Conservation (phyloP, 805 yeast species). For the Candida tibetensis region DNA sequence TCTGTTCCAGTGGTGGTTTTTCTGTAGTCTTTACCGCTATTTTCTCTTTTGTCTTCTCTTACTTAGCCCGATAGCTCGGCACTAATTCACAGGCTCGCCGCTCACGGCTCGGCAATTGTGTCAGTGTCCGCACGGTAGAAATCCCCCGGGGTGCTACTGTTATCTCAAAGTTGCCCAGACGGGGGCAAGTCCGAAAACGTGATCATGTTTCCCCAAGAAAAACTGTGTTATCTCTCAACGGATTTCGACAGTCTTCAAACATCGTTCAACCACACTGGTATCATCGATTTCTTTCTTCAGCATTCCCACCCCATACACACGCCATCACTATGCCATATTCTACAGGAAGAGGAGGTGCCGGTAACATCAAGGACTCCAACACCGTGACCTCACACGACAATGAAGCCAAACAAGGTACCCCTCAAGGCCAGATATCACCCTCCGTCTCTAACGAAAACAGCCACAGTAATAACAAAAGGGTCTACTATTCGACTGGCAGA, state of each 20-base stretch:
- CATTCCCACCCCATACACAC: background rate
- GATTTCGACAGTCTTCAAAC: background rate
- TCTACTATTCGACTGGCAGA: slow-evolving; percentile 64
- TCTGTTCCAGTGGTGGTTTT: too few relatives aligned
- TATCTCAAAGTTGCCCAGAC: too few relatives aligned
- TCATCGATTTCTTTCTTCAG: background rate
- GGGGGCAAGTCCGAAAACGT: slow-evolving; percentile 4
- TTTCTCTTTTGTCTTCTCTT: too few relatives aligned
- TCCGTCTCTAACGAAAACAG: slow-evolving; percentile 7
- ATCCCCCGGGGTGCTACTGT: too few relatives aligned
- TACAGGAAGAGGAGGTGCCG: slow-evolving; percentile 42
- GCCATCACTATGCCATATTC: slow-evolving; percentile 27
- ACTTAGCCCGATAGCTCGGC: too few relatives aligned
- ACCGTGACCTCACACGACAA: slow-evolving; percentile 8
- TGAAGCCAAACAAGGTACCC: slow-evolving; percentile 1
- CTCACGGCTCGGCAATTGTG: too few relatives aligned
- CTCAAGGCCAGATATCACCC: slow-evolving; percentile 6
- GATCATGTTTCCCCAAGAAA: slow-evolving; percentile 10
- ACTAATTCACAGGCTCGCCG: too few relatives aligned
- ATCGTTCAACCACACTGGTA: background rate
- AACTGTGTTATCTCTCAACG: slow-evolving; percentile 1
- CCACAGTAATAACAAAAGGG: slow-evolving; percentile 20
- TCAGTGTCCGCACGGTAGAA: too few relatives aligned
- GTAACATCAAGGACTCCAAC: slow-evolving; percentile 24
- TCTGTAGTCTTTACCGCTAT: too few relatives aligned